A percentile compares a stretch with the other conserved stretches of the same genome.
Evolutionary conservation across 306 rosid species (phyloP).

Genomic region (Begonia masoniana): DNA sequence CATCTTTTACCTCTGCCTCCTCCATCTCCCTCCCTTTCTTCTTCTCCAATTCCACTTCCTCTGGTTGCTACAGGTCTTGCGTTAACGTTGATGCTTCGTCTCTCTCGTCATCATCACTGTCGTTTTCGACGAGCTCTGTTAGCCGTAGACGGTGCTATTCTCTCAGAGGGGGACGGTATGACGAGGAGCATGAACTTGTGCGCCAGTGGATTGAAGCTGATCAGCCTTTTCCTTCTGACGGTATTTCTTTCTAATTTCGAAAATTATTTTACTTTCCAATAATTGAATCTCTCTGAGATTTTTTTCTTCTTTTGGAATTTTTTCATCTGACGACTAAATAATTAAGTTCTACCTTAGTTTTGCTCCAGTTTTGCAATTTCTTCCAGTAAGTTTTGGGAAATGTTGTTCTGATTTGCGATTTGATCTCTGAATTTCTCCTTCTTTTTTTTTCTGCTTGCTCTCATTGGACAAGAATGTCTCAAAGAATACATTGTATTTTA

Average conservation of each 20-base stretch:
- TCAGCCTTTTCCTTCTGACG: constrained; percentile 34
- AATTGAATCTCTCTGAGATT: background rate
- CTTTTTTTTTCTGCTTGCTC: background rate
- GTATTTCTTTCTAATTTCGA: constrained; percentile 6
- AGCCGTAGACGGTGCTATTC: constrained; percentile 29
- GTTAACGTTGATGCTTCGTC: constrained; percentile 4
- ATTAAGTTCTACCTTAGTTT: too few species aligned
- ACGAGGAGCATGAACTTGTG: constrained; percentile 16
- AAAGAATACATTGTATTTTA: too few species aligned
- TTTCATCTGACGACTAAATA: too few species aligned
- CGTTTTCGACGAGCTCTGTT: constrained; percentile 17
- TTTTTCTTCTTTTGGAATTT: background rate
- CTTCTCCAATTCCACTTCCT: constrained; percentile 12
- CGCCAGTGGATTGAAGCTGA: constrained; percentile 65
- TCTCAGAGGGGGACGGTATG: constrained; percentile 12
- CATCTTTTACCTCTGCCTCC: too few species aligned
- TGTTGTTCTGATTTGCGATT: background rate
- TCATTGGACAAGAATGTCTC: background rate
- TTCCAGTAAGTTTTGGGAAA: background rate
- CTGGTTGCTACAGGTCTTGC: constrained; percentile 14
- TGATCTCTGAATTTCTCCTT: background rate
- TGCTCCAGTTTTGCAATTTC: background rate
- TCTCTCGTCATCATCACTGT: constrained; percentile 13
- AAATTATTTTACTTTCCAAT: background rate
- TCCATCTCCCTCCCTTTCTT: too few species aligned